Percentiles rank a stretch among this genome's conserved stretches.
These are phyloP conservation scores for Litchi chinensis DNA, from an alignment of 345 rosid genomes.

Conservation along the genomic window DNA sequence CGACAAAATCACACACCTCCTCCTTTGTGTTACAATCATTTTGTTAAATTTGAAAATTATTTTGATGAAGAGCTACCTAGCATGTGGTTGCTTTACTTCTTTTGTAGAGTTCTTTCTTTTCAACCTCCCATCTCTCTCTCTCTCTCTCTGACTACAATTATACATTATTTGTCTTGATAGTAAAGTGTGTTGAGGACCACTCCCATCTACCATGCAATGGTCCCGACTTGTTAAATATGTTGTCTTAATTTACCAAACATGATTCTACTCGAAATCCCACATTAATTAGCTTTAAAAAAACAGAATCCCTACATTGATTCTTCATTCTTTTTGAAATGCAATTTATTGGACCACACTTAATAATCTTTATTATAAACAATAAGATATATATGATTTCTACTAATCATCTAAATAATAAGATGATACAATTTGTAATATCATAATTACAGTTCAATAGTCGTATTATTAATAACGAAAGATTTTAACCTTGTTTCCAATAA, in stretches of 20 bases:
- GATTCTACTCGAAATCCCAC: neutral
- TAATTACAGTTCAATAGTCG: no score
- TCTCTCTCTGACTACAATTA: neutral
- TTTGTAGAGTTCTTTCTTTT: neutral
- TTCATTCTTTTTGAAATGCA: neutral
- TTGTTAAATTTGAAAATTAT: neutral
- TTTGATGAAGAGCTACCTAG: neutral
- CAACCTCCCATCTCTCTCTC: neutral
- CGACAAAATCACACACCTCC: neutral
- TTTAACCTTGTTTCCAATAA: no score
- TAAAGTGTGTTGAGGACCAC: neutral
- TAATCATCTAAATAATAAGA: no score
- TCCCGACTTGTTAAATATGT: neutral
- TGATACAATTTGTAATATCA: no score
- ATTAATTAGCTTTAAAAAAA: neutral
- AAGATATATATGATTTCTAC: no score
- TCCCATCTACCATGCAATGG: neutral
- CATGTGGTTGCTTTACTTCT: neutral
- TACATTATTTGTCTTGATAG: neutral
- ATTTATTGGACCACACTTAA: no score
- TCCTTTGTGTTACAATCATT: neutral
- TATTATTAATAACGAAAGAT: neutral
- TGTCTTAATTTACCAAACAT: slow-evolving; percentile 14
- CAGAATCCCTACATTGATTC: neutral
- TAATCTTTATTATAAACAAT: no score